Base-by-base conservation (phyloP, 1,284 basidiomycete genomes). In the Ganoderma boninense region DNA sequence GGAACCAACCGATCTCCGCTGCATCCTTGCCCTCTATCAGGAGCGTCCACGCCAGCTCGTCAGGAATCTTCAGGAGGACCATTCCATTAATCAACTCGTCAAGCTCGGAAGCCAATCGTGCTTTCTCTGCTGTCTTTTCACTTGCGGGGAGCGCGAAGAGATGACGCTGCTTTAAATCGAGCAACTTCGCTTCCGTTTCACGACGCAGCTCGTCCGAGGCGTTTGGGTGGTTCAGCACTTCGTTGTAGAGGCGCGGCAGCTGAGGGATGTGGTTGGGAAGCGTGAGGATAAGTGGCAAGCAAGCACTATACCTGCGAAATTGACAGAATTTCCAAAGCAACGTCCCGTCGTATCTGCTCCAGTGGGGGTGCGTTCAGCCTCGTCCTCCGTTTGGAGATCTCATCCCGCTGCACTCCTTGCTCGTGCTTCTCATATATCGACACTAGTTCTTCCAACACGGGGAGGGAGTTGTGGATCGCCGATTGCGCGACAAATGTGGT, bases 31-130 rank as follows among this genome's bases (percentile, higher is more conserved):
- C 89, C 77, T 99, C 95, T 54, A 99, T 84, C 72, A 87, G 90
- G 23, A 95, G 80, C 43, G 82, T 86, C 96, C 96, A 98, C 0
- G 95, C 94, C 18, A 92, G 75, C 73, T 93, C 90, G 75, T 97
- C 91, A 0, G 89, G 87, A n/a, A 96, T 86, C 40, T 86, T 84
- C 40, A 98, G 83, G 7, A 96, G 81, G 13, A 97, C 88, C 62
- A 90, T 87, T 2, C 95, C 96, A 20, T 87, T 82, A 1, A 94
- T 86, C 62, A 97, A 82, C 7, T 89, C 87, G 64, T 93, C 86
- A 4, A 97, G 84, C 73, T 94, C 90, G n/a, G 82, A 79, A 2
- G 88, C 83, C 16, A 92, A 73, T 20, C 79, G 75, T 7, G 77
- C 75, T 79, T 95, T 96, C 16, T 81, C 76, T 0, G 78, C 76